These are phyloP conservation scores for Lablab purpureus DNA, from an alignment of 306 rosid genomes.

Conservation along the genomic window DNA sequence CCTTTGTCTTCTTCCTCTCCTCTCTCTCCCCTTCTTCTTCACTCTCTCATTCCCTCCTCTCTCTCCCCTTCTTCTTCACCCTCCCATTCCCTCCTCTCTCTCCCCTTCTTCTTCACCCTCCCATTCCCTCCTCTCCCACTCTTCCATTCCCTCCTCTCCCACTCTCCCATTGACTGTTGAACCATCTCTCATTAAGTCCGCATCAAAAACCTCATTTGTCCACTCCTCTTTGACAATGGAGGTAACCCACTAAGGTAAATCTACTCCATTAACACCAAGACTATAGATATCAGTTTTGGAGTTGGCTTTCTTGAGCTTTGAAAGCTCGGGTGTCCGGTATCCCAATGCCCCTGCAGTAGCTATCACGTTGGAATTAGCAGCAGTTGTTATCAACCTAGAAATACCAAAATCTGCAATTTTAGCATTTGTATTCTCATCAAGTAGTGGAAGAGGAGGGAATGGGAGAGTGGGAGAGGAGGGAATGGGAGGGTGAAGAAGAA, in stretches of 20 bases:
- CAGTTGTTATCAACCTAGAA: slow-evolving; percentile 69
- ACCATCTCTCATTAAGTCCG: slow-evolving; percentile 76
- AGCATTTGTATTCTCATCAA: slow-evolving; percentile 65
- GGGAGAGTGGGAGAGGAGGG: too few species aligned
- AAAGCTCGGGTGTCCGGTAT: slow-evolving; percentile 78
- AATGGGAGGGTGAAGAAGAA: too few species aligned
- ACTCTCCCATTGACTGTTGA: too few species aligned
- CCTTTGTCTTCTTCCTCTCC: too few species aligned
- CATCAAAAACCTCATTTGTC: slow-evolving; percentile 82
- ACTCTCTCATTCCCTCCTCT: too few species aligned
- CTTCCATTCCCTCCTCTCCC: too few species aligned
- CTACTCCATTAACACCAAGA: slow-evolving; percentile 76
- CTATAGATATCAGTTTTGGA: slow-evolving; percentile 73
- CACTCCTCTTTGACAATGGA: slow-evolving; percentile 85
- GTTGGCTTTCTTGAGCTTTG: slow-evolving; percentile 76
- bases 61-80: too few species aligned
- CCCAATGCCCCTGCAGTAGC: slow-evolving; percentile 82
- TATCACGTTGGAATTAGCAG: slow-evolving; percentile 75
- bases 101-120: too few species aligned
- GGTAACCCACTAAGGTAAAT: slow-evolving; percentile 86
- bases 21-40: too few species aligned
- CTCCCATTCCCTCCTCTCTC: too few species aligned
- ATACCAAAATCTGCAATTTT: slow-evolving; percentile 73
- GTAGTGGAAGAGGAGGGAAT: too few species aligned
- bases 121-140: too few species aligned